Percentiles rank a stretch among this genome's conserved stretches.
These are phyloP conservation scores for Cytospora paraplurivora DNA, from an alignment of 2,329 filamentous ascomycete genomes.

Conservation along the genomic window DNA sequence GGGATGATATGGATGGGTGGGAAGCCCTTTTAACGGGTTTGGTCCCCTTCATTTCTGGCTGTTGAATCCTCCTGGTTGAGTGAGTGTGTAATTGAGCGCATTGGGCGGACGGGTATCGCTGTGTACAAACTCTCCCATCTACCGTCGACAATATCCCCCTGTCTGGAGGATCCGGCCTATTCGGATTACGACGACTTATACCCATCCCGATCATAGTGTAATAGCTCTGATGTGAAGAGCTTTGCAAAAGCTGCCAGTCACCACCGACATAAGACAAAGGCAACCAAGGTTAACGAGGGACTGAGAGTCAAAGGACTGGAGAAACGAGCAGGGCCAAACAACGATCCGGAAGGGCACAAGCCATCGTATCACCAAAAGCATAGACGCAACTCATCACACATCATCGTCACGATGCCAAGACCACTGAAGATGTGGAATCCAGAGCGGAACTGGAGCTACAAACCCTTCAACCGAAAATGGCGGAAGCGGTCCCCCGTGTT, in stretches of 20 bases:
- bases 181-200: neutral
- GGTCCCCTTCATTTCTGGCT: slow-evolving; percentile 4
- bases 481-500: slow-evolving; percentile 60
- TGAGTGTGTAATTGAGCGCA: neutral
- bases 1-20: slow-evolving; percentile 9
- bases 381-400: neutral
- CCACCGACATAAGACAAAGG: slow-evolving; percentile 17
- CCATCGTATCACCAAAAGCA: neutral
- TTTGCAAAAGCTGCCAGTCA: slow-evolving; percentile 27
- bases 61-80: neutral
- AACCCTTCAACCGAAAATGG: slow-evolving; percentile 62
- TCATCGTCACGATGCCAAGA: slow-evolving; percentile 20
- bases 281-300: neutral
- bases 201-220: neutral
- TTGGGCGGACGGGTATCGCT: slow-evolving; percentile 7
- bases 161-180: neutral
- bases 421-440: slow-evolving; percentile 22
- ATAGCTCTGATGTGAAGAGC: slow-evolving; percentile 24
- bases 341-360: neutral
- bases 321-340: neutral
- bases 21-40: slow-evolving; percentile 8
- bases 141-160: neutral
- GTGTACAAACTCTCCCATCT: neutral
- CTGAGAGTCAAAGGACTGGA: neutral
- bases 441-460: slow-evolving; percentile 46